Evolutionary conservation across 2,329 filamentous ascomycete species (phyloP).

Genomic region (Laburnicola sp.): DNA sequence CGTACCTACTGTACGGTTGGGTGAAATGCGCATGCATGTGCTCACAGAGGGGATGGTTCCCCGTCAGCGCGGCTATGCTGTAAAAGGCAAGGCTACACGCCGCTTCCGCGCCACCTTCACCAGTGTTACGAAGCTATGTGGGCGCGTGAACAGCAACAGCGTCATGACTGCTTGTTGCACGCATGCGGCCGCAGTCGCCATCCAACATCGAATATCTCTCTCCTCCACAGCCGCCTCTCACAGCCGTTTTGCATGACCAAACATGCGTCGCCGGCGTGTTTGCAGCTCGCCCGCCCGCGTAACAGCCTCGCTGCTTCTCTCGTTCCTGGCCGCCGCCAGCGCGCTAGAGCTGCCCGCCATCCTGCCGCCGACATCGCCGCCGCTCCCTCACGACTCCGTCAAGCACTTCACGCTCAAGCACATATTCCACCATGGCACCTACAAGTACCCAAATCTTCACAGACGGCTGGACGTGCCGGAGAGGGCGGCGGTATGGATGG

Average conservation of each 20-base stretch:
- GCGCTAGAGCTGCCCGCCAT: conserved; percentile 40
- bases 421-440: conserved; percentile 88
- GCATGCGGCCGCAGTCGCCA: neutral
- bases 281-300: conserved; percentile 63
- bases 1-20: neutral
- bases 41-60: neutral
- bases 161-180: neutral
- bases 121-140: too few species aligned
- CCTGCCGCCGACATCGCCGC: conserved; percentile 27
- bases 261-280: conserved; percentile 33
- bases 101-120: neutral
- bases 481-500: conserved; percentile 64
- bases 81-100: conserved; percentile 1
- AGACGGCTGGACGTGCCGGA: conserved; percentile 71
- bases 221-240: neutral
- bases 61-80: conserved; percentile 5
- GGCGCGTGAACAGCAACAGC: neutral
- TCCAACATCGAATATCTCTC: neutral
- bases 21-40: neutral
- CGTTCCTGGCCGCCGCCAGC: conserved; percentile 64
- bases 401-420: conserved; percentile 66
- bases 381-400: conserved; percentile 20
- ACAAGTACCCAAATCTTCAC: conserved; percentile 75
- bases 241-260: conserved; percentile 2
- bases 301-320: conserved; percentile 65